A percentile compares a stretch with the other conserved stretches of the same genome.
These are phyloP conservation scores for Scheffersomyces insectosa DNA, from an alignment of 1,139 yeast genomes.

Conservation along the genomic window DNA sequence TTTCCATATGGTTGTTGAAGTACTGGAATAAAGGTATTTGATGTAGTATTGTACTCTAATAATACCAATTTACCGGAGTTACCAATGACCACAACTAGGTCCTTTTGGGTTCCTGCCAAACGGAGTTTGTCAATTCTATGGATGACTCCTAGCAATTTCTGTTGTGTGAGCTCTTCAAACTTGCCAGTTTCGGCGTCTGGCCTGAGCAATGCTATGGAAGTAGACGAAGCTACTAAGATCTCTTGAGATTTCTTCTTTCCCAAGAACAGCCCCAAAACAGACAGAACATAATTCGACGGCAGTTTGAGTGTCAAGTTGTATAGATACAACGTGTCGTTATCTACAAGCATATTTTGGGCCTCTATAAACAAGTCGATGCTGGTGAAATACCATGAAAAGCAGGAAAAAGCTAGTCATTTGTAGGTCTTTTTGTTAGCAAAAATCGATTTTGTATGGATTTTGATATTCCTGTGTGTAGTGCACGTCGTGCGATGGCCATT, in stretches of 20 bases:
- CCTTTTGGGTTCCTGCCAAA: conserved; percentile 53
- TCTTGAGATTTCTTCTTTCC: conserved; percentile 60
- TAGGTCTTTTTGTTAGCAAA: too few relatives aligned
- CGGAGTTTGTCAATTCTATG: conserved; percentile 54
- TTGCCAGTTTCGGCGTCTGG: conserved; percentile 59
- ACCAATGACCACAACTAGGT: conserved; percentile 66
- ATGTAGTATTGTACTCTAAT: conserved; percentile 45
- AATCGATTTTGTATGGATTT: too few relatives aligned
- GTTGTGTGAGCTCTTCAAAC: conserved; percentile 41
- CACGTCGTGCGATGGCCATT: too few relatives aligned
- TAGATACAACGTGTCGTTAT: conserved; percentile 48
- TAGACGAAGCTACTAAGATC: conserved; percentile 58
- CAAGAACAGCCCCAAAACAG: conserved; percentile 69
- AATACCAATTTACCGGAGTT: conserved; percentile 79
- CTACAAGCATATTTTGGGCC: conserved; percentile 3
- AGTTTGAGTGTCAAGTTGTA: conserved; percentile 68
- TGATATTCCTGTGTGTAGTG: too few relatives aligned
- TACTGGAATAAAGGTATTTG: conserved; percentile 46
- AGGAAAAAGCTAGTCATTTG: too few relatives aligned
- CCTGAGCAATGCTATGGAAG: conserved; percentile 52
- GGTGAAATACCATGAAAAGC: too few relatives aligned
- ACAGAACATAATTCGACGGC: conserved; percentile 52
- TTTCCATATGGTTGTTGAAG: conserved; percentile 72
- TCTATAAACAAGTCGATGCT: too few relatives aligned
- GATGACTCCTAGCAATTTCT: conserved; percentile 61